phyloP scores from a whole-genome alignment of 805 yeast genomes.

The Saccharomycopsis microspora region DNA sequence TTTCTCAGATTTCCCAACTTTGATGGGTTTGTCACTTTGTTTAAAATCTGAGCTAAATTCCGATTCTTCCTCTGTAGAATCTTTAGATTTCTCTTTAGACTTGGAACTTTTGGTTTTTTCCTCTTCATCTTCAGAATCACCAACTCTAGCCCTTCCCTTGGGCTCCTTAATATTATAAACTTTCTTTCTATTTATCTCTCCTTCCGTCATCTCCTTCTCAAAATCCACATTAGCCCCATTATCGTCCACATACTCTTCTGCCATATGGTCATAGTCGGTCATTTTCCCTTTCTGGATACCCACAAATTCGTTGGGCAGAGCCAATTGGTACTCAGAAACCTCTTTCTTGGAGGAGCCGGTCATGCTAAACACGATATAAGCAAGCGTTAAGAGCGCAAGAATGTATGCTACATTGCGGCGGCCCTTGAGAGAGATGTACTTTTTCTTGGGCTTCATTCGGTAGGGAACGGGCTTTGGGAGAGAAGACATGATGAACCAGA shows the following conservation, averaged over 20 bases:
- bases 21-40: neutral
- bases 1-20: neutral
- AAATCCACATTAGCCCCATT: neutral
- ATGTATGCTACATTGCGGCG: slow-evolving; percentile 10
- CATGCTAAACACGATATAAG: slow-evolving; percentile 10
- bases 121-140: neutral
- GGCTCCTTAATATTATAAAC: neutral
- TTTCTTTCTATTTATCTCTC: neutral
- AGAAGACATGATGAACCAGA: slow-evolving; percentile 1
- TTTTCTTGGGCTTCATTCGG: slow-evolving; percentile 17
- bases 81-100: neutral
- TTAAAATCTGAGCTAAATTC: neutral
- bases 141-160: too few species aligned
- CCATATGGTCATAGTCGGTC: slow-evolving; percentile 22
- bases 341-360: neutral
- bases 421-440: slow-evolving; percentile 5
- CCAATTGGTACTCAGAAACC: slow-evolving; percentile 10
- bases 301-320: slow-evolving; percentile 16
- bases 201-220: neutral
- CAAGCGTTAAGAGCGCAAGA: slow-evolving; percentile 12
- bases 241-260: slow-evolving; percentile 22
- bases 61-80: neutral
- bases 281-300: slow-evolving; percentile 13
- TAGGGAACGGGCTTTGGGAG: slow-evolving; percentile 17
- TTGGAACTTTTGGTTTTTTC: neutral